A percentile compares a stretch with the other conserved stretches of the same genome.
Conservation (phyloP, 164 flowering plant species). For the Nymphaea colorata region DNA sequence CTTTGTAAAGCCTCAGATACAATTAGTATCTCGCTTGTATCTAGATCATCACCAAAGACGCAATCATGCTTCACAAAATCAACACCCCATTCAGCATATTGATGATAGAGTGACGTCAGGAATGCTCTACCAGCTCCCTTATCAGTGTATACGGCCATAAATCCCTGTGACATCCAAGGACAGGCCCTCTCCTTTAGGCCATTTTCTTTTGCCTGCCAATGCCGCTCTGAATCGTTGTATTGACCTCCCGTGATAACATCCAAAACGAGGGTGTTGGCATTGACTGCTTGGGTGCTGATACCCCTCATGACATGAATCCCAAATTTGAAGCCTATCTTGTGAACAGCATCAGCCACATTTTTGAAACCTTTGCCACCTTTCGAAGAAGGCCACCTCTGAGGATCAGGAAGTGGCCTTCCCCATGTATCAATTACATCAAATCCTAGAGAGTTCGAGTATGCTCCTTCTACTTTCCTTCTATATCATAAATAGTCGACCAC, state of each 20-base stretch:
- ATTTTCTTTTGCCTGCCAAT: conserved; percentile 70
- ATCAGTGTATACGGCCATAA: conserved; percentile 81
- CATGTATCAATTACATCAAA: conserved; percentile 87
- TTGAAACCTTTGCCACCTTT: conserved; percentile 65
- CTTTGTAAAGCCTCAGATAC: conserved; percentile 71
- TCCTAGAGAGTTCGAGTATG: conserved; percentile 55
- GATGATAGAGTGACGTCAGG: conserved; percentile 68
- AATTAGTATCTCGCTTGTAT: conserved; percentile 48
- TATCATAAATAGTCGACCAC: conserved; percentile 98
- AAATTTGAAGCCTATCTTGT: conserved; percentile 77
- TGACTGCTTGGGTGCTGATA: conserved; percentile 77
- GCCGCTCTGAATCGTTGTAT: conserved; percentile 45
- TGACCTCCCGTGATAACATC: conserved; percentile 49
- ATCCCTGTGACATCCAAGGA: conserved; percentile 84
- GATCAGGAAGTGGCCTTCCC: conserved; percentile 90
- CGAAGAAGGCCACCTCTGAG: conserved; percentile 88
- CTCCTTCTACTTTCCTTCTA: conserved; percentile 54
- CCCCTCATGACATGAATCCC: conserved; percentile 99
- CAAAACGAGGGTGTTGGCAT: conserved; percentile 75
- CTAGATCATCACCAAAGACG: conserved; percentile 82
- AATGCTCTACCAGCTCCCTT: conserved; percentile 77
- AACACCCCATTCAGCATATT: conserved; percentile 93
- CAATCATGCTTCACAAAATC: conserved; percentile 97
- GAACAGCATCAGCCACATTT: conserved; percentile 65
- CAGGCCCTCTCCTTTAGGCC: conserved; percentile 55